Base-by-base conservation (phyloP, 176 grass and related monocot species). In the Musa schizocarpa region DNA sequence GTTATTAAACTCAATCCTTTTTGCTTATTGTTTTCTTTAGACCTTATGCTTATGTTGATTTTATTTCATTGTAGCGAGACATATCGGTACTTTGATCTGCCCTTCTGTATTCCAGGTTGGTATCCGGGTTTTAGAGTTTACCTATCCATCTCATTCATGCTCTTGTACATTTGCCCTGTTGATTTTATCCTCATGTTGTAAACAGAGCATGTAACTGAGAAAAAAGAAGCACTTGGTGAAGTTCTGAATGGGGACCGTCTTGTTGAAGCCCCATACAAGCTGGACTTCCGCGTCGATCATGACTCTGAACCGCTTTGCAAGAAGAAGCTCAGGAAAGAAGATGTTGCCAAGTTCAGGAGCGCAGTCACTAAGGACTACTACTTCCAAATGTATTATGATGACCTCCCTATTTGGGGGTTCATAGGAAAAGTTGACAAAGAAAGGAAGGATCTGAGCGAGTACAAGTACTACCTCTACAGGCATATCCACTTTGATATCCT, bases 301-400 rank as follows among this genome's bases (percentile, higher is more conserved):
- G 72, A 74, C 25, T 74, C 72, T 13, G 26, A 74, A 55, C 7
- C 34, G 72, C 50, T 74, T 14, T 74, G 72, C 72, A 74, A 74
- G 72, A 56, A 74, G 72, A 24, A 56, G 20, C 72, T 74, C 10
- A 24, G 23, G 13, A 74, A 74, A 57, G 72, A 74, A 74, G 72
- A 56, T 6, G 52, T 57, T 14, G 72, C 72, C 53, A 74, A 25
- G 13, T 74, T 74, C 20, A 74, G 72, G 53, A 56, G 52, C 13
- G 72, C 72, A 2, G 23, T 74, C 21, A 56, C 52, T 21, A 56
- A 74, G n/a, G 52, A 74, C 22, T 74, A 74, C 52, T 74, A 74
- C 52, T 74, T 56, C 52, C 72, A 74, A 54, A 74, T 74, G 72
- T 74, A 74, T 52, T 74, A 74, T 57, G 72, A 74, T 74, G 72